Conservation (phyloP, 2,329 filamentous ascomycete genomes). For the Neobulgaria alba region DNA sequence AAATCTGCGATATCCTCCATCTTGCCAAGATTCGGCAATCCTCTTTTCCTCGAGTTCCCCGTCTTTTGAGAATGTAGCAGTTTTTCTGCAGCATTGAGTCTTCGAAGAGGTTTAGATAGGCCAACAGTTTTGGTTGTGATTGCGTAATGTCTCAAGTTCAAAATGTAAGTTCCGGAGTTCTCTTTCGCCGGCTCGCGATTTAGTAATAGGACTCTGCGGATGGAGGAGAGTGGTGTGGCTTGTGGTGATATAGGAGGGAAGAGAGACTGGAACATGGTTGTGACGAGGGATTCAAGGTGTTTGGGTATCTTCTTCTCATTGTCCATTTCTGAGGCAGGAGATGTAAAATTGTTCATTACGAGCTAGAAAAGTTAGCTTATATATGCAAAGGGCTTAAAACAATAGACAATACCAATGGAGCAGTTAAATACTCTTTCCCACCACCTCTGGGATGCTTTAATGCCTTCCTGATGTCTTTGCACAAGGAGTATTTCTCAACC, state of each 20-base stretch:
- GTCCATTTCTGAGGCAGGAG: constrained; percentile 46
- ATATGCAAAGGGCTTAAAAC: background rate
- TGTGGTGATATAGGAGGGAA: constrained; percentile 95
- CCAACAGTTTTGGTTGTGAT: constrained; percentile 86
- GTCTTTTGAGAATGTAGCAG: constrained; percentile 44
- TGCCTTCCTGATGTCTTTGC: constrained; percentile 79
- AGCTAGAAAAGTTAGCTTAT: constrained; percentile 41
- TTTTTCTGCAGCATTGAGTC: constrained; percentile 79
- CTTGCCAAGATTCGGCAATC: constrained; percentile 80
- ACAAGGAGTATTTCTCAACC: constrained; percentile 88
- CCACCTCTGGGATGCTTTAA: constrained; percentile 75
- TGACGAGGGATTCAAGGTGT: constrained; percentile 86
- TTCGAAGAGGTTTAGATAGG: constrained; percentile 72
- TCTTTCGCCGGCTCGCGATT: constrained; percentile 61
- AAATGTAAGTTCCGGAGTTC: constrained; percentile 61
- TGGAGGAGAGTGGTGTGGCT: constrained; percentile 80
- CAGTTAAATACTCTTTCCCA: constrained; percentile 76
- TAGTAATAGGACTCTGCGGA: constrained; percentile 80
- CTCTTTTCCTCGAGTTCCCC: constrained; percentile 56
- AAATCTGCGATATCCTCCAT: constrained; percentile 92
- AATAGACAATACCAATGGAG: constrained; percentile 57
- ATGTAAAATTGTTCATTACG: constrained; percentile 96
- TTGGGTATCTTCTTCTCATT: constrained; percentile 69
- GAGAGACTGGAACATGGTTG: constrained; percentile 89
- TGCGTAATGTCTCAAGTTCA: constrained; percentile 89